Evolutionary conservation across 345 rosid species (phyloP).

Genomic region (Gossypium ekmanianum): DNA sequence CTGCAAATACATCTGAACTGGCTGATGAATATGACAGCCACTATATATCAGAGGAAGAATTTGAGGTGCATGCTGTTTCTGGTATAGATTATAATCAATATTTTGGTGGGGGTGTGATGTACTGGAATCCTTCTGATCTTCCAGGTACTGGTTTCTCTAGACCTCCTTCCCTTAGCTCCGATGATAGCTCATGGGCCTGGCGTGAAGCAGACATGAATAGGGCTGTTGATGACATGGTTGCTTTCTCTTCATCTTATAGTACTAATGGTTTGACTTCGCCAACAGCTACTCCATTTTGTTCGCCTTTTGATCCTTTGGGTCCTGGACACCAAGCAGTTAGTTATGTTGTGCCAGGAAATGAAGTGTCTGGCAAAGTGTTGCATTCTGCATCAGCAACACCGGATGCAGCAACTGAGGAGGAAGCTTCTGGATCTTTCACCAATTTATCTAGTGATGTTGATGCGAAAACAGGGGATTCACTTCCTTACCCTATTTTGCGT

Average conservation of each 20-base stretch:
- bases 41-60: constrained; percentile 91
- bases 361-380: constrained; percentile 58
- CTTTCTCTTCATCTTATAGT: constrained; percentile 87
- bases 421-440: constrained; percentile 55
- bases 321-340: constrained; percentile 80
- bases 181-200: constrained; percentile 97
- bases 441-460: constrained; percentile 60
- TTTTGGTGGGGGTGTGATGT: constrained; percentile 98
- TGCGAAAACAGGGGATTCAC: constrained; percentile 65
- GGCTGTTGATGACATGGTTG: constrained; percentile 96
- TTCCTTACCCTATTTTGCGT: constrained; percentile 80
- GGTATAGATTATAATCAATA: constrained; percentile 88
- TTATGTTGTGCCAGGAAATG: constrained; percentile 83
- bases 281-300: constrained; percentile 80
- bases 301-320: constrained; percentile 80
- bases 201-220: constrained; percentile 96
- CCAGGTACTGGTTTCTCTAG: constrained; percentile 85
- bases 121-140: constrained; percentile 93
- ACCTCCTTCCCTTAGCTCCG: constrained; percentile 96
- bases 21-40: constrained; percentile 74
- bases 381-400: constrained; percentile 52
- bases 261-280: constrained; percentile 94
- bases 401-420: constrained; percentile 62
- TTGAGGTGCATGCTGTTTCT: constrained; percentile 75
- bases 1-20: constrained; percentile 41